These are phyloP conservation scores for Aspergillus terreus DNA, from an alignment of 2,329 filamentous ascomycete genomes.

Conservation along the genomic window DNA sequence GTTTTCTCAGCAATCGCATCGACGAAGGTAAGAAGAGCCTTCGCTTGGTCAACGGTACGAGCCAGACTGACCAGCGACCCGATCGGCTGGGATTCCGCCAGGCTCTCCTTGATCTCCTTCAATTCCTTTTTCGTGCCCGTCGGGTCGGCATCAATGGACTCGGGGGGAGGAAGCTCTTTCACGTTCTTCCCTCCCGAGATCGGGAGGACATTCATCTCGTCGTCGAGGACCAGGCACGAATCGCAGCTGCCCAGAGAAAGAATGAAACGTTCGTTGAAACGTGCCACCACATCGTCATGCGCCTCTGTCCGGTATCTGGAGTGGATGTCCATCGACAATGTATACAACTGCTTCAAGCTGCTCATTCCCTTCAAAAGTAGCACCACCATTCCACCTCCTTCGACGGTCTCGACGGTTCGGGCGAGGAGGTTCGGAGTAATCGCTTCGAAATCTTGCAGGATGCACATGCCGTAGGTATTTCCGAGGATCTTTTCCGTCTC, in stretches of 20 bases:
- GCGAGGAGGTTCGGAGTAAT: slow-evolving; percentile 96
- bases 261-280: slow-evolving; percentile 97
- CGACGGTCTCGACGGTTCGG: slow-evolving; percentile 93
- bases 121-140: slow-evolving; percentile 70
- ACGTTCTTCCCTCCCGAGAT: slow-evolving; percentile 95
- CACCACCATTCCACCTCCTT: slow-evolving; percentile 88
- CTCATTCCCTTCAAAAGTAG: slow-evolving; percentile 93
- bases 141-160: slow-evolving; percentile 69
- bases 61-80: slow-evolving; percentile 80
- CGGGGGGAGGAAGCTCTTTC: slow-evolving; percentile 71
- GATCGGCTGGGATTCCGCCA: slow-evolving; percentile 81
- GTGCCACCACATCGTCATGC: slow-evolving; percentile 86
- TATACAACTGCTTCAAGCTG: slow-evolving; percentile 95
- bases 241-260: slow-evolving; percentile 93
- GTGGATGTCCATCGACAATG: slow-evolving; percentile 95
- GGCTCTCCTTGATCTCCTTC: slow-evolving; percentile 78
- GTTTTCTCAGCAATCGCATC: slow-evolving; percentile 97
- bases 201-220: slow-evolving; percentile 94
- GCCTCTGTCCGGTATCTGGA: slow-evolving; percentile 94
- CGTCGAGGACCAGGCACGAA: slow-evolving; percentile 91
- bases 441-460: slow-evolving; percentile 96
- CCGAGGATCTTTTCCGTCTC: slow-evolving; percentile 98
- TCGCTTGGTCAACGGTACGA: slow-evolving; percentile 90
- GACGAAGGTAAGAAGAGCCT: slow-evolving; percentile 93
- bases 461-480: slow-evolving; percentile 98